Evolutionary conservation across 1,284 basidiomycete species (phyloP), one percentile per base, ranked within the genome.

Genomic region (Trametes versicolor): DNA sequence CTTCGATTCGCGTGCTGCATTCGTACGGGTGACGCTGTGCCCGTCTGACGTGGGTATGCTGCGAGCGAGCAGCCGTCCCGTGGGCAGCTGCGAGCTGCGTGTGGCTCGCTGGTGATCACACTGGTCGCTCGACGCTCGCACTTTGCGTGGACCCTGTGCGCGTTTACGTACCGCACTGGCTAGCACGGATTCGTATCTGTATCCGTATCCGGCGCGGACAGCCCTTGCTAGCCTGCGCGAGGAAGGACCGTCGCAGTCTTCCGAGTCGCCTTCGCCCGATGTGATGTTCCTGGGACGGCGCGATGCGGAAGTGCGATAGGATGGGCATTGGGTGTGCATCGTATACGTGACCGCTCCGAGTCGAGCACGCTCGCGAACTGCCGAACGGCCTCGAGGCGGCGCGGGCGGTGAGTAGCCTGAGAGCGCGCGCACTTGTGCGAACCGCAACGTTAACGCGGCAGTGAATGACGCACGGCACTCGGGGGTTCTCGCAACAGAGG

Each of bases 121-220:
- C n/a, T n/a, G n/a, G n/a, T n/a, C n/a, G n/a, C n/a, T n/a, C n/a
- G n/a, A n/a, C n/a, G 43, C 43, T n/a, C 17, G 19, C 21, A 10
- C 34, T 37, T 27, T 23, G n/a, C 19, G n/a, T 36, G 21, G 53
- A 56, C 60, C 60, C 60, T 62, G 53, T 27, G 29, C 25, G 27
- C 53, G 48, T 48, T 62, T 62, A 62, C 60, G 60, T 62, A 62
- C 25, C 45, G 52, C 25, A n/a, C n/a, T n/a, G n/a, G n/a, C n/a
- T n/a, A n/a, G 48, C 15, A 29, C 43, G 13, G 15, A 29, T 29
- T 13, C 58, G 17, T n/a, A 51, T 19, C 36, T 27, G 25, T 36
- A 53, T 47, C 59, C 59, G 43, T 60, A 37, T 48, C 51, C 59
- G 51, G 51, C 21, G 37, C 41, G 21, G 29, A 21, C 41, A 55